Base-by-base conservation (phyloP, 2,329 filamentous ascomycete genomes). In the Leptographium procerum region DNA sequence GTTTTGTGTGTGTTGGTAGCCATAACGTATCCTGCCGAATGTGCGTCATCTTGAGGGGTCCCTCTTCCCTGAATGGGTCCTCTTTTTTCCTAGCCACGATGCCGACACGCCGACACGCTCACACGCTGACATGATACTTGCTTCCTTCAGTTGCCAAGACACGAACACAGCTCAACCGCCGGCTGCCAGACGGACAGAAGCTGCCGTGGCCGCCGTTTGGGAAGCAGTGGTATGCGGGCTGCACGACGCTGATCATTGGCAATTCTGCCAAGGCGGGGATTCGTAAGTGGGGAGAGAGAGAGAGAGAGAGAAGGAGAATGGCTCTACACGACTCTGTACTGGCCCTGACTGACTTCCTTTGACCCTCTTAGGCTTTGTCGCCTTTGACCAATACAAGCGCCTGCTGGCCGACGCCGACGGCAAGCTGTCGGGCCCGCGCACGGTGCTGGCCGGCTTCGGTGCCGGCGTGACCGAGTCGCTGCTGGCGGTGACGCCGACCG, bases 231-330 rank as follows among this genome's bases (percentile, higher is more conserved):
- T 99, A 99, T 72, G 92, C 94, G 14, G 94, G 94, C 43, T 99
- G 94, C 76, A 97, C 94, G 52, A 97, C 94, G 31, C 75, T 96
- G 69, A 95, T 99, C 60, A 90, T 97, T 65, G 94, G 94, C 61
- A 99, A 99, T 75, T 95, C 91, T 57, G 80, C 94, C 70, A 99
- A 99, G 77, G 94, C 94, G 43, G 94, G 91, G 60, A 95, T 97
- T 63, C 86, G 91, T 91, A 19, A 52, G 57, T 59, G 48, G n/a
- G 19, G 13, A 28, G 9, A 24, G 19, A 47, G n/a, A 10, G 11
- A 9, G 24, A 24, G 22, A 22, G 40, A 4, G 36, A 14, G 16
- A 6, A 45, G 26, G n/a, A 24, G 7, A 9, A 33, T 2, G n/a
- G 6, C 3, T n/a, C 8, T 36, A 11, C 34, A 7, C 5, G n/a